A percentile compares a stretch with the other conserved stretches of the same genome.
Conservation (phyloP, 176 grass and related monocot genomes). For the Eleusine indica region DNA sequence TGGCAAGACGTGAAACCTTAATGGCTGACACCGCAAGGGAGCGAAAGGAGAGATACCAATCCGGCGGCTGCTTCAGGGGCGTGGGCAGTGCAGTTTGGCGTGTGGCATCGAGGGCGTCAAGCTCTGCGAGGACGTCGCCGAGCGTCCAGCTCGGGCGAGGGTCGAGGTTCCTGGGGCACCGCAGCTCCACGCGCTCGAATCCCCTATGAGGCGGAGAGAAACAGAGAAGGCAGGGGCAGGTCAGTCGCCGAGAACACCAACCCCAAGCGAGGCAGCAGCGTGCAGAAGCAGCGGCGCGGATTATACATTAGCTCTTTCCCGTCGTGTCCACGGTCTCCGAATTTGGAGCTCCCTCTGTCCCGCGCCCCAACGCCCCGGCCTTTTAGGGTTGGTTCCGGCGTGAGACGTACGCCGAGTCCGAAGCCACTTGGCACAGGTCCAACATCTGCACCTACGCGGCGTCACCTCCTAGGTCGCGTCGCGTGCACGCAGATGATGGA, state of each 20-base stretch:
- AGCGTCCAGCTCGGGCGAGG: conserved; percentile 46
- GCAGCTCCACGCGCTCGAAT: conserved; percentile 49
- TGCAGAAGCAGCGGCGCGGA: background rate
- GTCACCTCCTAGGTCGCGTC: background rate
- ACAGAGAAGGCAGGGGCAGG: background rate
- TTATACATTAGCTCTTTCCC: conserved; percentile 39
- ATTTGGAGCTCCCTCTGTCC: background rate
- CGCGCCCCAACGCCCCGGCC: background rate
- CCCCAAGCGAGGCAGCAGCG: background rate
- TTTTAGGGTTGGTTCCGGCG: background rate
- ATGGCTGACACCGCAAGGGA: background rate
- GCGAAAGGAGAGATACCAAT: conserved; percentile 22
- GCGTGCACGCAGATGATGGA: background rate
- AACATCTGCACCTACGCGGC: background rate
- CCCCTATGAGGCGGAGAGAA: conserved; percentile 14
- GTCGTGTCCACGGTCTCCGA: background rate
- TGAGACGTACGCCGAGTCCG: background rate
- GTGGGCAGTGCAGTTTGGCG: background rate
- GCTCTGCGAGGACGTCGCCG: conserved; percentile 44
- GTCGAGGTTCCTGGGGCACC: conserved; percentile 45
- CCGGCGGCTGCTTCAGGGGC: conserved; percentile 44
- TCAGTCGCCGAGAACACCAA: conserved; percentile 11
- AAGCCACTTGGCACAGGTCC: background rate
- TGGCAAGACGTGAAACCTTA: background rate
- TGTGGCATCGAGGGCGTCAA: conserved; percentile 39